A percentile compares a stretch with the other conserved stretches of the same genome.
phyloP scores from a whole-genome alignment of 1,284 basidiomycete genomes.

The Cutaneotrichosporon mucoides region DNA sequence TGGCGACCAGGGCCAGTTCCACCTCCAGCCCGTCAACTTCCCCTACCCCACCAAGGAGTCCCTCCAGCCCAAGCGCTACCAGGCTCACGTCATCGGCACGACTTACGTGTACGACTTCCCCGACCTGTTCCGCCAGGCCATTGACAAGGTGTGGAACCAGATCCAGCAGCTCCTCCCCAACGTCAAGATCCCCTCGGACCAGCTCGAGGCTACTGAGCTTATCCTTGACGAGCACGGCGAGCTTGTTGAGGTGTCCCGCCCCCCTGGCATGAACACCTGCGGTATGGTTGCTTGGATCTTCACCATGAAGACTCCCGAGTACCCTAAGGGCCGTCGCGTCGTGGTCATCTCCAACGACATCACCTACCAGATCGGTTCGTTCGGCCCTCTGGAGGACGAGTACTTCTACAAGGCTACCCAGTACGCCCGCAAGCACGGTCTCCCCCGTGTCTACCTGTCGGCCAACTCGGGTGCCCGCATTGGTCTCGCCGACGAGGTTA shows the following conservation, averaged over 20 bases:
- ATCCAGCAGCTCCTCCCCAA: slow-evolving; percentile 63
- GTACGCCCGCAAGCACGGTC: slow-evolving; percentile 79
- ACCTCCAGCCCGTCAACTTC: slow-evolving; percentile 86
- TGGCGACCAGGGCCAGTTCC: slow-evolving; percentile 80
- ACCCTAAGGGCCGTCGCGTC: slow-evolving; percentile 77
- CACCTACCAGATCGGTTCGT: slow-evolving; percentile 97
- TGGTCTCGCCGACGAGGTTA: slow-evolving; percentile 88
- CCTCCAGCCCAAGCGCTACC: slow-evolving; percentile 97
- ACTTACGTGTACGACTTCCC: slow-evolving; percentile 99
- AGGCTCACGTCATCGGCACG: slow-evolving; percentile 97
- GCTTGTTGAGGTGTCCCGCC: slow-evolving; percentile 81
- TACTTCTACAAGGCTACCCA: slow-evolving; percentile 95
- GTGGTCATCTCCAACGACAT: slow-evolving; percentile 98
- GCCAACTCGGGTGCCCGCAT: slow-evolving; percentile 98
- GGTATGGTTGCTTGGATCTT: slow-evolving; percentile 99
- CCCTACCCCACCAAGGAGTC: slow-evolving; percentile 97
- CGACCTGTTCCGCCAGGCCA: slow-evolving; percentile 93
- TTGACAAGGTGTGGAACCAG: slow-evolving; percentile 87
- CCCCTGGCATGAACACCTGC: slow-evolving; percentile 88
- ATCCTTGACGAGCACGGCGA: slow-evolving; percentile 91
- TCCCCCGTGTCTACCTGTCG: slow-evolving; percentile 94
- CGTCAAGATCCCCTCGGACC: slow-evolving; percentile 67
- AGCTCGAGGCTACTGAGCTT: slow-evolving; percentile 80
- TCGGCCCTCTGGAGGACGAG: slow-evolving; percentile 91
- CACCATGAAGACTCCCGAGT: slow-evolving; percentile 90